A percentile compares a stretch with the other conserved stretches of the same genome.
Conservation (phyloP, 306 rosid species). For the Castanopsis chinensis region DNA sequence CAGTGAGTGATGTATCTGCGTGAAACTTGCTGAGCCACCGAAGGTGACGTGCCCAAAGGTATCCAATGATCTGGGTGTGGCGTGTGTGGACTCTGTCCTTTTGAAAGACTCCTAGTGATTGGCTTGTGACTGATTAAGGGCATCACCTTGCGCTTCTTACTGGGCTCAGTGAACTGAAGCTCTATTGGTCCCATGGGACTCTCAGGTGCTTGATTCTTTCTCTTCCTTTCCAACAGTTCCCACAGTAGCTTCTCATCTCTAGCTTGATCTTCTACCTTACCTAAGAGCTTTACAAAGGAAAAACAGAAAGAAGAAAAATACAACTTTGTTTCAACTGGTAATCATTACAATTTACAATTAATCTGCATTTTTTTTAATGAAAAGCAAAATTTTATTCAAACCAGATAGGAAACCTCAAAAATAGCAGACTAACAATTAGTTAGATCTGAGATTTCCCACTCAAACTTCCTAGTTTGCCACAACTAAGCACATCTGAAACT, state of each 20-base stretch:
- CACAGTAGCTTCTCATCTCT: background rate
- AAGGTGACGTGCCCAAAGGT: background rate
- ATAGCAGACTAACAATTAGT: too few relatives aligned
- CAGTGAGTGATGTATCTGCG: background rate
- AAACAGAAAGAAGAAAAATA: background rate
- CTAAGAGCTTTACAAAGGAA: background rate
- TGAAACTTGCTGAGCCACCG: background rate
- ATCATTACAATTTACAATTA: background rate
- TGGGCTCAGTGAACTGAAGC: background rate
- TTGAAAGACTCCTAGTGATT: background rate
- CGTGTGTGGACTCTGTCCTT: background rate
- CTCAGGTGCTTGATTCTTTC: background rate
- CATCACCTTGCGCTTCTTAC: background rate
- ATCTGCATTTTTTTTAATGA: background rate
- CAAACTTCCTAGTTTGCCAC: too few relatives aligned
- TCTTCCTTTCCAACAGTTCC: slow-evolving; percentile 1
- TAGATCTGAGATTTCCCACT: too few relatives aligned
- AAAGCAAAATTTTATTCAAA: too few relatives aligned
- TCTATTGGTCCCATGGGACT: slow-evolving; percentile 1
- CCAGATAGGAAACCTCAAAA: too few relatives aligned
- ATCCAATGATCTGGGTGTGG: background rate
- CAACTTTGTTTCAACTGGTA: background rate
- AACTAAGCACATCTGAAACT: too few relatives aligned
- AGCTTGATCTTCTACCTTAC: background rate
- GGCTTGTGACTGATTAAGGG: background rate